Evolutionary conservation across 1,284 basidiomycete genomes (phyloP).

Genomic region (Microbotryum saponariae): DNA sequence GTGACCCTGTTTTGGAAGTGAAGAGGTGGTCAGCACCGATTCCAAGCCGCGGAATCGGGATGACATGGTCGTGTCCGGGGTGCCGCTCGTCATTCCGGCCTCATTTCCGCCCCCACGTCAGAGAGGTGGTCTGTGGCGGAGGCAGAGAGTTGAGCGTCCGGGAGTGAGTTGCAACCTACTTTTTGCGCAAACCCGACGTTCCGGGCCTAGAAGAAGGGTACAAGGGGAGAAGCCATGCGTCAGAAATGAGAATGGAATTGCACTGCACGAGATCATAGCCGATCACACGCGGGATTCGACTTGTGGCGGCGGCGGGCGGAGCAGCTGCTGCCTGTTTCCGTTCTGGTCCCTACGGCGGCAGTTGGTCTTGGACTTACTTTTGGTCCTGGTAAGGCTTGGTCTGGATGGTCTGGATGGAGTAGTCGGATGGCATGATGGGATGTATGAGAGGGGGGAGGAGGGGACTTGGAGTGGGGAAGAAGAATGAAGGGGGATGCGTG

Average conservation of each 20-base stretch:
- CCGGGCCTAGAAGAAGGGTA: conserved; percentile 51
- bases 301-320: background rate
- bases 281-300: background rate
- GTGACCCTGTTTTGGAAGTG: conserved; percentile 57
- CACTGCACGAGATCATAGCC: background rate
- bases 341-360: background rate
- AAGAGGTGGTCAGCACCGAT: background rate
- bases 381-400: conserved; percentile 80
- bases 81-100: conserved; percentile 1
- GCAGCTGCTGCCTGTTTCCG: background rate
- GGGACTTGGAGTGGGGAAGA: too few relatives aligned
- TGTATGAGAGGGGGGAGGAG: too few relatives aligned
- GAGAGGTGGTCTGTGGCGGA: background rate
- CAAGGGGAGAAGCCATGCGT: background rate
- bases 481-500: too few relatives aligned
- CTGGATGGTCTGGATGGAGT: conserved; percentile 25
- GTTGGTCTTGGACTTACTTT: conserved; percentile 46
- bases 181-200: conserved; percentile 86
- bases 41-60: background rate
- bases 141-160: too few relatives aligned
- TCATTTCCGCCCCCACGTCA: background rate
- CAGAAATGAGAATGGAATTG: background rate
- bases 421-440: background rate
- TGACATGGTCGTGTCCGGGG: conserved; percentile 9
- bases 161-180: conserved; percentile 48